Evolutionary conservation across 345 rosid genomes (phyloP), one percentile per base, ranked within the genome.

Genomic region (Salix caprea): DNA sequence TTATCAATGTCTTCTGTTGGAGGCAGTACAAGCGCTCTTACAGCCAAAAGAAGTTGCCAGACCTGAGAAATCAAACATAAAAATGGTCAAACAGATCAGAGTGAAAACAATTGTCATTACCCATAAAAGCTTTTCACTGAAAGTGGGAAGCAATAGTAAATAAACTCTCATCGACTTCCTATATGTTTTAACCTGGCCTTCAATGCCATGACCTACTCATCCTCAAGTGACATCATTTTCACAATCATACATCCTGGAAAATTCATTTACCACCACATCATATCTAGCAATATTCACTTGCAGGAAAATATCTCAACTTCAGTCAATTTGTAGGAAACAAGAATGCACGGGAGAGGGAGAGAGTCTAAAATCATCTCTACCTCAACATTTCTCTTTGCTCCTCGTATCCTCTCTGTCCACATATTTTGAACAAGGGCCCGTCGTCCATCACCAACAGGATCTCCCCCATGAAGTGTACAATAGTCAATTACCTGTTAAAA

Each of bases 341-440:
- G 64, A 58, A 58, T 58, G 28, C 26, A 8, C 61, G 3, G 3
- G 26, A 7, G 60, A n/a, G 3, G 4, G 1, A 44, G 23, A 24
- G 46, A 8, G 28, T 28, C 19, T 7, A n/a, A 36, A 34, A 19
- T 26, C 2, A 30, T 71, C 74, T 80, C 64, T 90, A 93, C 99
- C 97, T 96, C 99, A 82, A 96, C 99, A 84, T 96, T 96, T 34
- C 97, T 91, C 83, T 91, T 96, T 50, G 90, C 86, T 82, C 99
- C 99, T 83, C 91, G 94, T 80, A 96, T 96, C 74, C 99, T 85
- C 75, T 96, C 94, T 72, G 97, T 91, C 99, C 99, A 96, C 99
- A 96, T 96, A 84, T 92, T 91, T 74, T 97, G 94, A 74, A 96
- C 89, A 78, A 96, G 90, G 64, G 93, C 90, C 65, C 90, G 90